These are phyloP conservation scores for Globisporangium canariense DNA, from an alignment of 352 stramenopile species.

Conservation along the genomic window DNA sequence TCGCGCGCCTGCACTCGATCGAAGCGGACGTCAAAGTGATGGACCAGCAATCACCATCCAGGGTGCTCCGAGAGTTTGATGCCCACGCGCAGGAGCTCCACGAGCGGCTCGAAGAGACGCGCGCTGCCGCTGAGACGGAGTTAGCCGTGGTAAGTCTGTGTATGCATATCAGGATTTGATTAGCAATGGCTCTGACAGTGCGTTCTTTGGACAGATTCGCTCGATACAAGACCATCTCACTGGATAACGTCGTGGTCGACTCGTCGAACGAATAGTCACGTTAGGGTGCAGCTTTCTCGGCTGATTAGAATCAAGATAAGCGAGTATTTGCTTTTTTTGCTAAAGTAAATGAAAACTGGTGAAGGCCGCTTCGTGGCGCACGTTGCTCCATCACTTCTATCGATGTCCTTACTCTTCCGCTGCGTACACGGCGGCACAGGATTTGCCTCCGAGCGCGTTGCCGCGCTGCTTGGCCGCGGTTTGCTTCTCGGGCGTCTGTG, in stretches of 20 bases:
- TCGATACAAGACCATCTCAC: neutral
- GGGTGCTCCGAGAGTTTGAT: neutral
- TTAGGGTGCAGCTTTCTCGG: too few species aligned
- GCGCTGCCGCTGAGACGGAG: neutral
- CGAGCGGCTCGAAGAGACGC: neutral
- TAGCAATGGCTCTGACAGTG: neutral
- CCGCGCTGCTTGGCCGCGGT: neutral
- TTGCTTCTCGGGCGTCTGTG: neutral
- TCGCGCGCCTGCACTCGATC: neutral
- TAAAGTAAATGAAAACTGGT: neutral
- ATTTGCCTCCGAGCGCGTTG: neutral
- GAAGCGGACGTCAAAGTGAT: slow-evolving; percentile 1
- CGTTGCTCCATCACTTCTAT: neutral
- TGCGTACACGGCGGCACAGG: neutral
- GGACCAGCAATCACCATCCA: neutral
- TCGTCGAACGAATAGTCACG: too few species aligned
- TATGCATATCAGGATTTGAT: neutral
- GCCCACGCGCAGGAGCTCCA: neutral
- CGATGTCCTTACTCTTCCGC: neutral
- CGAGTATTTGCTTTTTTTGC: neutral
- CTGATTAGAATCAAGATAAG: neutral
- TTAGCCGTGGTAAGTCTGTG: neutral
- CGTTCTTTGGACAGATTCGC: neutral
- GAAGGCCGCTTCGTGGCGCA: too few species aligned
- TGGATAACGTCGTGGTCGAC: neutral